Conservation (phyloP, 78 protist genomes). For the Tieghemostelium lacteum region DNA sequence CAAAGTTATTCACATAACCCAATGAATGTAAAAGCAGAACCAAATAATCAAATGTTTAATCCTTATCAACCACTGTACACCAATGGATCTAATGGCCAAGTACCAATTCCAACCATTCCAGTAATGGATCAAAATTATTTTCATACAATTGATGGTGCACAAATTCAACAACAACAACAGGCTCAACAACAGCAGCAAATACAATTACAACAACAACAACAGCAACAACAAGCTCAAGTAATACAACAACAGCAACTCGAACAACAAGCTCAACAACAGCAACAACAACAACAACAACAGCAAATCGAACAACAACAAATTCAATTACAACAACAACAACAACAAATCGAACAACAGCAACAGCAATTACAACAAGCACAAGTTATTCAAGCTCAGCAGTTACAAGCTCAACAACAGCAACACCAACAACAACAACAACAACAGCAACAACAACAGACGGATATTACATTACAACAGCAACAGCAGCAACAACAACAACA, state of each 20-base stretch:
- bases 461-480: no score
- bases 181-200: slow-evolving; percentile 14
- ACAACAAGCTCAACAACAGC: not conserved
- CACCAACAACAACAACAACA: slow-evolving; percentile 17
- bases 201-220: slow-evolving; percentile 21
- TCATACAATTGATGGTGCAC: slow-evolving; percentile 34
- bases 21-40: not conserved
- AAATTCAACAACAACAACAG: slow-evolving; percentile 34
- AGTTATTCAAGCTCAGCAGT: not conserved
- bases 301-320: slow-evolving; percentile 6
- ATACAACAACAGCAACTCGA: slow-evolving; percentile 19
- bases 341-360: not conserved
- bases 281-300: slow-evolving; percentile 4
- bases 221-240: slow-evolving; percentile 8
- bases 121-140: not conserved
- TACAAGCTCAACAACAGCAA: slow-evolving; percentile 35
- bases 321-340: not conserved
- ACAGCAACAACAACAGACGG: slow-evolving; percentile 43
- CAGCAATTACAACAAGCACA: slow-evolving; percentile 5
- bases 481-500: slow-evolving; percentile 49
- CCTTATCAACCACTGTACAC: slow-evolving; percentile 1
- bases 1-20: not conserved
- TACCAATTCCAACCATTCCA: not conserved
- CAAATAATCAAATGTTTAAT: not conserved
- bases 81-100: not conserved